Conservation (phyloP, 2,329 filamentous ascomycete genomes). For the Zelopaecilomyces penicillatus region DNA sequence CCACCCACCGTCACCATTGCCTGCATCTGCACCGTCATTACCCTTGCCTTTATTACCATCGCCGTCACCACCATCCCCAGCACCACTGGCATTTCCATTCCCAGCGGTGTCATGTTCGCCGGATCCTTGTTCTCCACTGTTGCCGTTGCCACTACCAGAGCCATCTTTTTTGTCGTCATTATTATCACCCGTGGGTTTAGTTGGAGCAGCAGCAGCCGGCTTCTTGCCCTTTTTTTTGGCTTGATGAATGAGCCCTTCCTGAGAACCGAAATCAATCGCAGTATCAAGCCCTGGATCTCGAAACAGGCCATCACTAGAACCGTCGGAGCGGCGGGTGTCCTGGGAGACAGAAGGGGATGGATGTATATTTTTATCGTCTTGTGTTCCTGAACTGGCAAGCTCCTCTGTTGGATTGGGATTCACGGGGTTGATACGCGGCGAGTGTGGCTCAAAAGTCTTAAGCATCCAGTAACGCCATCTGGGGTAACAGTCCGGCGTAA, state of each 20-base stretch:
- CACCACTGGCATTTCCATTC: conserved; percentile 10
- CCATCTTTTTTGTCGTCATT: conserved; percentile 16
- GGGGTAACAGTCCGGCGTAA: conserved; percentile 20
- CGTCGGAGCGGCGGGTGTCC: conserved; percentile 10
- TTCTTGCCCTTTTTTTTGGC: conserved; percentile 49
- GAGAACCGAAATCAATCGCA: conserved; percentile 49
- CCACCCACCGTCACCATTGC: conserved; percentile 15
- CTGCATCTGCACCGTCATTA: conserved; percentile 16
- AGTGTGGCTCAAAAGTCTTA: conserved; percentile 15
- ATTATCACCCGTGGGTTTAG: too few relatives aligned
- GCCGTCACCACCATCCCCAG: conserved; percentile 15
- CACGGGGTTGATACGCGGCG: conserved; percentile 15
- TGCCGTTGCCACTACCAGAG: conserved; percentile 23
- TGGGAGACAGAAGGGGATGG: conserved; percentile 9
- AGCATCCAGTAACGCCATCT: conserved; percentile 26
- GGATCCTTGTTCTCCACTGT: conserved; percentile 8
- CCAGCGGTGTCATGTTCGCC: conserved; percentile 11
- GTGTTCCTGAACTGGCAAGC: conserved; percentile 15
- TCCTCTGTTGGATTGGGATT: conserved; percentile 24
- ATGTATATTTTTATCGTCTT: background rate
- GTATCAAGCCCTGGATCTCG: conserved; percentile 35
- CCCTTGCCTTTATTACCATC: conserved; percentile 29
- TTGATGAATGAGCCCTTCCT: conserved; percentile 45
- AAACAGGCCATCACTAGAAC: conserved; percentile 28
- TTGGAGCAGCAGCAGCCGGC: too few relatives aligned